phyloP scores from a whole-genome alignment of 2,329 filamentous ascomycete species.

The Dryadomyces sulphureus region DNA sequence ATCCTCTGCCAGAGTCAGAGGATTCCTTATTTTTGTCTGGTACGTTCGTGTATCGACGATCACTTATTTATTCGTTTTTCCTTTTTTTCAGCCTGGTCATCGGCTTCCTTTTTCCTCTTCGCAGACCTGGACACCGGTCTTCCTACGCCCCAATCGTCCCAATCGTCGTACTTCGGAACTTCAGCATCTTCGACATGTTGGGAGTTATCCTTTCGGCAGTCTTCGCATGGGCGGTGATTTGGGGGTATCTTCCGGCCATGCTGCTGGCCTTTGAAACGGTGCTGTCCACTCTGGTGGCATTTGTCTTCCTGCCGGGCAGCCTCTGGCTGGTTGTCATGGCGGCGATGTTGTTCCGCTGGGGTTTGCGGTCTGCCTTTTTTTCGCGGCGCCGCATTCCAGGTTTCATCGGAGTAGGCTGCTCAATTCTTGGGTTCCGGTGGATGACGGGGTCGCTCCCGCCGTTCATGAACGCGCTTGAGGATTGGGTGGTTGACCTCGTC shows the following conservation, averaged over 20 bases:
- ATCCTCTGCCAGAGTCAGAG: background rate
- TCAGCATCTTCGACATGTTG: too few relatives aligned
- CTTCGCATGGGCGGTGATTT: too few relatives aligned
- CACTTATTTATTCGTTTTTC: too few relatives aligned
- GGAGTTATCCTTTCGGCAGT: too few relatives aligned
- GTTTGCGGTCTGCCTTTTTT: background rate
- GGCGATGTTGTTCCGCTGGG: background rate
- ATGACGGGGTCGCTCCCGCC: background rate
- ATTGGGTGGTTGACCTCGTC: background rate
- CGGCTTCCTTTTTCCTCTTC: too few relatives aligned
- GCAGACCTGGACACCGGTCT: too few relatives aligned
- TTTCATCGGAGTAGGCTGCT: background rate
- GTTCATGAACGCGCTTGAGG: background rate
- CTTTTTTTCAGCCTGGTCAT: too few relatives aligned
- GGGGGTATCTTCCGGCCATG: too few relatives aligned
- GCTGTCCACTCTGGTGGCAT: background rate
- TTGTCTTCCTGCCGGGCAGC: background rate
- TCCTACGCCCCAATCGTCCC: too few relatives aligned
- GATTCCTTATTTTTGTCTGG: background rate
- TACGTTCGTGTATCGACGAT: too few relatives aligned
- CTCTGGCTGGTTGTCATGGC: background rate
- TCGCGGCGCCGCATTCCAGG: background rate
- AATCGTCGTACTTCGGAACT: too few relatives aligned
- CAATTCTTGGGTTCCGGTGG: background rate
- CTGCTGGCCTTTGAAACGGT: too few relatives aligned